A percentile compares a stretch with the other conserved stretches of the same genome.
Evolutionary conservation across 495 filamentous ascomycete genomes (phyloP).

Genomic region (Trichoderma erinaceum): DNA sequence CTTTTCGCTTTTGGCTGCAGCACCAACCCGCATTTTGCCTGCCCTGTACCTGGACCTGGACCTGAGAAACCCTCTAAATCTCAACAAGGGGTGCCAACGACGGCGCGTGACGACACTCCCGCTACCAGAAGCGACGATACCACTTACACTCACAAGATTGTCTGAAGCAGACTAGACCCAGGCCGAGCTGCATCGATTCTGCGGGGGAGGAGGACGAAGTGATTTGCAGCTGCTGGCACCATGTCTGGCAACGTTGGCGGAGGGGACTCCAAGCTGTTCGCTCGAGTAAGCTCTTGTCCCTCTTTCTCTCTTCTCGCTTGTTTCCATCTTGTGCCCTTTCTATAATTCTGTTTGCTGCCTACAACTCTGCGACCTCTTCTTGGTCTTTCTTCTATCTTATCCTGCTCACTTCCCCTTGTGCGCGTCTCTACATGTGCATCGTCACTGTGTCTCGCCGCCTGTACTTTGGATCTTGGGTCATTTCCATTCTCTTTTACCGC

Average conservation of each 20-base stretch:
- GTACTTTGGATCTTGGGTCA: neutral
- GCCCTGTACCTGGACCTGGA: no score
- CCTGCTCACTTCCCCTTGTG: neutral
- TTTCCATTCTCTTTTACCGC: no score
- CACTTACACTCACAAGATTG: neutral
- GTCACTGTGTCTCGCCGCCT: neutral
- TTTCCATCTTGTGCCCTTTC: neutral
- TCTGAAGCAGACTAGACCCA: neutral
- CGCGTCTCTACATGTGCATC: neutral
- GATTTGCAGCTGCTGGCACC: conserved; percentile 24
- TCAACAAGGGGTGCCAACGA: neutral
- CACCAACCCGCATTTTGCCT: no score
- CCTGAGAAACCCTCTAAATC: no score
- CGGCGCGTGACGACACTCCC: neutral
- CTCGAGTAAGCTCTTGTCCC: conserved; percentile 67
- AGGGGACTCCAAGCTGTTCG: conserved; percentile 98
- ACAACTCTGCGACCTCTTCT: neutral
- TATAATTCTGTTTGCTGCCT: neutral
- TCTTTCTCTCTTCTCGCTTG: neutral
- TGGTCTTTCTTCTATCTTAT: neutral
- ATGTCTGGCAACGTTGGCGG: conserved; percentile 69
- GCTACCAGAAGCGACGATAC: neutral
- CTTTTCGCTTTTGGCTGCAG: no score
- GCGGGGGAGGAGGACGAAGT: neutral
- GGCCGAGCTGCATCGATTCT: neutral